Conservation (phyloP, 1,284 basidiomycete genomes). For the Wallemia hederae region DNA sequence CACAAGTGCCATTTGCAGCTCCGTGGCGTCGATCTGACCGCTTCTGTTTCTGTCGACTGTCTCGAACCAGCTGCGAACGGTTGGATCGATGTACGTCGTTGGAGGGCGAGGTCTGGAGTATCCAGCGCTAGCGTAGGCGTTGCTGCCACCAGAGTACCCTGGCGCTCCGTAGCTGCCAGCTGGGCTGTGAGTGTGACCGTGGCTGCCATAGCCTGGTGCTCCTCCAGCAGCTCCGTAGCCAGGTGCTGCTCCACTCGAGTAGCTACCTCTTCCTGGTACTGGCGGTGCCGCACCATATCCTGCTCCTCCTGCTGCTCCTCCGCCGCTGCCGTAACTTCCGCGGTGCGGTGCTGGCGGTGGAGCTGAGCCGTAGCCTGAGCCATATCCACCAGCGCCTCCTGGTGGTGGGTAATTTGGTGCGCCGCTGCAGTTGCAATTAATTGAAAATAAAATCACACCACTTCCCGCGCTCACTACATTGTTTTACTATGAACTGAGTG, state of each 20-base stretch:
- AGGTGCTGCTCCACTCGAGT: not conserved
- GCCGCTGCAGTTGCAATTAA: not conserved
- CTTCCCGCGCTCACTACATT: no score
- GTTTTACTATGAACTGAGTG: no score
- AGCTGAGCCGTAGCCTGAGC: no score
- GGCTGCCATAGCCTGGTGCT: not conserved
- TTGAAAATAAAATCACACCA: not conserved
- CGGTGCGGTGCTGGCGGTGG: no score
- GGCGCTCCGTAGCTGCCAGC: no score
- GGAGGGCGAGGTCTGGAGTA: slow-evolving; percentile 2
- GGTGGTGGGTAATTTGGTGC: not conserved
- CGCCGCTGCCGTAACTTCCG: not conserved
- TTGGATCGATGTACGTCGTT: slow-evolving; percentile 2
- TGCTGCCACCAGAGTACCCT: no score
- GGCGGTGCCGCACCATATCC: not conserved
- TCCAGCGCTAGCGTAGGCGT: not conserved
- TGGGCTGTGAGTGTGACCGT: no score
- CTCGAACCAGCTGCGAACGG: slow-evolving; percentile 4
- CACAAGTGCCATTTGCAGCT: slow-evolving; percentile 4
- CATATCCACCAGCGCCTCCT: no score
- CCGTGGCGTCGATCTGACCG: slow-evolving; percentile 2
- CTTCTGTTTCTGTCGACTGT: slow-evolving; percentile 4
- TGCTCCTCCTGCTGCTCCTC: no score
- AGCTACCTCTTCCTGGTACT: not conserved
- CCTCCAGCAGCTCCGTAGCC: not conserved